These are phyloP conservation scores for Cercophora sp. DNA, from an alignment of 495 filamentous ascomycete species.

Conservation along the genomic window DNA sequence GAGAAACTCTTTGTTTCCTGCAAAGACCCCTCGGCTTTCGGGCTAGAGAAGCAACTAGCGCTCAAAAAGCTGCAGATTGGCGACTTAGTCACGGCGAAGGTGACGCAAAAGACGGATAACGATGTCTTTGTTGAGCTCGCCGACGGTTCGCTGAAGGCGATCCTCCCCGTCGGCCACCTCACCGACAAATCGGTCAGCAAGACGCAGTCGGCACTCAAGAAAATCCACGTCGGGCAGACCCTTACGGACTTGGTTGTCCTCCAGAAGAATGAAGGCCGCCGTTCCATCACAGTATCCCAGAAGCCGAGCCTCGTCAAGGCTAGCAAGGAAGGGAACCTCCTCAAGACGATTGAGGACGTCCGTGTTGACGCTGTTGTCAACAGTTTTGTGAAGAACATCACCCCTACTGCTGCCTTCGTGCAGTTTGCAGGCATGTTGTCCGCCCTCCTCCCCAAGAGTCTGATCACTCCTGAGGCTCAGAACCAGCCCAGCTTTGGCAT, in stretches of 20 bases:
- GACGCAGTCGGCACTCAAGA: conserved; percentile 66
- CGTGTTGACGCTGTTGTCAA: conserved; percentile 61
- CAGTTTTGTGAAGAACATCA: conserved; percentile 84
- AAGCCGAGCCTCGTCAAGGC: conserved; percentile 80
- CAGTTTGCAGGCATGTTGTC: conserved; percentile 74
- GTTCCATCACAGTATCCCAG: conserved; percentile 67
- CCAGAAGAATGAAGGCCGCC: conserved; percentile 68
- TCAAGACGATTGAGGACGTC: conserved; percentile 64
- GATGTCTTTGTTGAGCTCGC: conserved; percentile 72
- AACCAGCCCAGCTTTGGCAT: conserved; percentile 72
- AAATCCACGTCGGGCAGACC: conserved; percentile 74
- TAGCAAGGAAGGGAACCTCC: conserved; percentile 58
- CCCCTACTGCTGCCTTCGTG: conserved; percentile 71
- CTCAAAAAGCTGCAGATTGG: conserved; percentile 69
- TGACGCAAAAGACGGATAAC: conserved; percentile 80
- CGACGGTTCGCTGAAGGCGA: conserved; percentile 66
- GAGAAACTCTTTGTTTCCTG: conserved; percentile 82
- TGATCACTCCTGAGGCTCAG: conserved; percentile 63
- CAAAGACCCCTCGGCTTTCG: conserved; percentile 78
- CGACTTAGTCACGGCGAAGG: conserved; percentile 66
- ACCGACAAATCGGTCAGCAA: conserved; percentile 77
- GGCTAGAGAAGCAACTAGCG: conserved; percentile 67
- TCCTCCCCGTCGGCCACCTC: conserved; percentile 70
- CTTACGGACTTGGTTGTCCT: conserved; percentile 80
- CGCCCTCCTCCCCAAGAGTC: conserved; percentile 71